These are phyloP conservation scores for Pseudonitzschia delicatissima DNA, from an alignment of 108 stramenopile genomes.

Conservation along the genomic window DNA sequence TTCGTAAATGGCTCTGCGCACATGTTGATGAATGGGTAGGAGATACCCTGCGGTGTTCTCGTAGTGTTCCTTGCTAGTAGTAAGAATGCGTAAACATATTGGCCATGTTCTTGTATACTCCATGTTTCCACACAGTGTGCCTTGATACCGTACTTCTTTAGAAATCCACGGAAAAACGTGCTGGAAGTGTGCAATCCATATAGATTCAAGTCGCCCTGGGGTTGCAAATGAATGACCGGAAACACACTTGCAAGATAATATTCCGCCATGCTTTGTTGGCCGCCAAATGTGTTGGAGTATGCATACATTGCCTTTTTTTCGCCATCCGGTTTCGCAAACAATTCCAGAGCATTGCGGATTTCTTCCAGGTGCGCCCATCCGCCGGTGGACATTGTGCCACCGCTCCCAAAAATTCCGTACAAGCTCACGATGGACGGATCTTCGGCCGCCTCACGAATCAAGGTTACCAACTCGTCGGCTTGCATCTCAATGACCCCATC, in stretches of 20 bases:
- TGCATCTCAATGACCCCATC: constrained; percentile 31
- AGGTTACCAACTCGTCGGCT: constrained; percentile 48
- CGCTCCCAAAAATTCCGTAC: constrained; percentile 69
- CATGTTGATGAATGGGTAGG: constrained; percentile 43
- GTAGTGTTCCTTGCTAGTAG: constrained; percentile 51
- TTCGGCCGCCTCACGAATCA: constrained; percentile 61
- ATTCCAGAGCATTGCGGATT: constrained; percentile 65
- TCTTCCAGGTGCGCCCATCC: constrained; percentile 76
- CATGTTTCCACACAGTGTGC: constrained; percentile 81
- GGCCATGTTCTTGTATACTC: constrained; percentile 73
- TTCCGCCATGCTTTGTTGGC: constrained; percentile 45
- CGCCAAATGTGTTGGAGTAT: constrained; percentile 54
- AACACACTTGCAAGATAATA: constrained; percentile 72
- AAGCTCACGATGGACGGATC: constrained; percentile 68
- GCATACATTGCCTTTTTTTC: constrained; percentile 42
- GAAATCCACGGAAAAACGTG: constrained; percentile 45
- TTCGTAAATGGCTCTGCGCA: constrained; percentile 44
- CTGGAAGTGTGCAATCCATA: constrained; percentile 47
- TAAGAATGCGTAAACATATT: constrained; percentile 58
- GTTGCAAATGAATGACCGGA: constrained; percentile 59
- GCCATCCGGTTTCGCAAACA: constrained; percentile 50
- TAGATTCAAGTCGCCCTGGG: constrained; percentile 58
- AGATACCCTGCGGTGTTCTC: constrained; percentile 47
- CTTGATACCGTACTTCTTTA: constrained; percentile 68
- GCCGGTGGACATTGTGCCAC: constrained; percentile 32